Conservation (phyloP, 2,329 filamentous ascomycete genomes). For the Epichloe baconii region DNA sequence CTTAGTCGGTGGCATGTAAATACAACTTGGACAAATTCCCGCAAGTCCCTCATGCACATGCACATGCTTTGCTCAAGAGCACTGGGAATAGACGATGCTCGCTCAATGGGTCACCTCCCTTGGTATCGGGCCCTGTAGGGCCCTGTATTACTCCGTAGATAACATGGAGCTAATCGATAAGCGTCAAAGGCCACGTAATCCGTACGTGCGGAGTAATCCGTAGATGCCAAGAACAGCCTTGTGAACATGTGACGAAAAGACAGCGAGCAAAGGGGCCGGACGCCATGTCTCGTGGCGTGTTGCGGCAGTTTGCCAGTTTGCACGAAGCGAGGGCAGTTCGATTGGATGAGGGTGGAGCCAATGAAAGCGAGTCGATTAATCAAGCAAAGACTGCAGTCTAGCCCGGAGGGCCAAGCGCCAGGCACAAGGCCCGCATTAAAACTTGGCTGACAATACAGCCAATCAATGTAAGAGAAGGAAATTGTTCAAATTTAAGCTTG, state of each 20-base stretch:
- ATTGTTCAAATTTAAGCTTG: constrained; percentile 19
- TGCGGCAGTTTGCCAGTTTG: neutral
- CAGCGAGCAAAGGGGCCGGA: neutral
- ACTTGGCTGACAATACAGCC: neutral
- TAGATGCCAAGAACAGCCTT: too few relatives aligned
- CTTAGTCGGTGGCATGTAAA: too few relatives aligned
- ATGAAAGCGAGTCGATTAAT: neutral
- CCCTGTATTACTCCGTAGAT: too few relatives aligned
- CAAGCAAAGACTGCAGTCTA: neutral
- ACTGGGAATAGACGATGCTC: too few relatives aligned
- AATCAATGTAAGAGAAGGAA: constrained; percentile 11
- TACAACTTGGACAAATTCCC: too few relatives aligned
- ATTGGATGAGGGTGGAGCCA: too few relatives aligned
- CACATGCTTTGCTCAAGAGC: too few relatives aligned
- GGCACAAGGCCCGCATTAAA: constrained; percentile 3
- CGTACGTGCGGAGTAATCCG: neutral
- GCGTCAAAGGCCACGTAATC: too few relatives aligned
- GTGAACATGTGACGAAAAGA: neutral
- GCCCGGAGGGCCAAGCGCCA: constrained; percentile 8
- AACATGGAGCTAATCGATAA: too few relatives aligned
- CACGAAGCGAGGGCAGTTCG: neutral
- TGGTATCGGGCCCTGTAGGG: too few relatives aligned
- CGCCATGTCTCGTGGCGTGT: neutral
- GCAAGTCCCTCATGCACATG: too few relatives aligned
- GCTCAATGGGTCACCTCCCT: too few relatives aligned